Evolutionary conservation across 495 filamentous ascomycete species (phyloP), one percentile per base, ranked within the genome.

Genomic region (Penicillium cosmopolitanum): DNA sequence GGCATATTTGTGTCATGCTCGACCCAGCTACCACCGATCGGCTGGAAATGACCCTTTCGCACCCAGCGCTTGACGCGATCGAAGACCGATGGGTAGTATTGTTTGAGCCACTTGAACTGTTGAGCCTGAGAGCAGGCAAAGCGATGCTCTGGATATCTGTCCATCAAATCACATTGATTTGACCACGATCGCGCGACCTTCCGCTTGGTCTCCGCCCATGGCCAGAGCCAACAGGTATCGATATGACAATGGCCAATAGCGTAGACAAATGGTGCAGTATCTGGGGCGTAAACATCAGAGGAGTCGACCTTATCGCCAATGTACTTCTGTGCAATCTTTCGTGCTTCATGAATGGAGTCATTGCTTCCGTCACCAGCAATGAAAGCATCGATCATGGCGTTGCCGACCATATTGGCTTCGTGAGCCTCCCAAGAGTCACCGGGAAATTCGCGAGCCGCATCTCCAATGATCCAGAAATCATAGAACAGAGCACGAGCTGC

Each of bases 1-100:
- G 95, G 95, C 81, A 98, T 80, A 72, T 98, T 98, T 40, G 95
- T 98, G 67, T 98, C 95, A 69, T 98, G 95, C 66, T 98, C 95
- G 16, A 98, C 95, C 95, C 95, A 98, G 73, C 93, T 97, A 43
- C 95, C 95, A 56, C 95, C 95, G 66, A 98, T 91, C 12, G 92
- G 92, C 60, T 97, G 93, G 72, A 98, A 98, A 43, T 83, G 89
- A 43, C 92, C 93, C 54, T 93, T 86, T 66, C 91, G 91, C 36
- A 98, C 89, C 78, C 96, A 95, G 35, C 82, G 75, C 73, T 96
- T 96, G 53, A 98, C 94, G 15, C 93, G 86, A 51, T 97, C 89
- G 68, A 91, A 98, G 2, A 90, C 85, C 36, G 85, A 84, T 0
- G 95, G 94, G 66, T 98, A 98, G 55, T 91, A 78, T 66, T 89